Base-by-base conservation (phyloP, 1,139 yeast species). In the Suhomyces anneliseae region DNA sequence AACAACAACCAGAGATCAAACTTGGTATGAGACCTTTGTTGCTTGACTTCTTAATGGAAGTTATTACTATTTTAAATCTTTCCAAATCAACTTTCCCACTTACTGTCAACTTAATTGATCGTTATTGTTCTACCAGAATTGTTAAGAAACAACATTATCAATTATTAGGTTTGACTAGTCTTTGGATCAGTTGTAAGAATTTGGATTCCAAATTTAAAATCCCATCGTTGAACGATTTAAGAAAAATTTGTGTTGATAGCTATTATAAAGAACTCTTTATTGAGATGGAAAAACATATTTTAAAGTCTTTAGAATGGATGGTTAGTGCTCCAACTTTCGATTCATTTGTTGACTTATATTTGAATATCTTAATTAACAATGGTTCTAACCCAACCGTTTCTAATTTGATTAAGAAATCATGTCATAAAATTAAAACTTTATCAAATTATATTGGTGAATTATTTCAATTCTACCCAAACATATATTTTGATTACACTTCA, bases 131-230 rank as follows among this genome's bases (percentile, higher is more conserved):
- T 24, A 71, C 77, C 7, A 62, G 78, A 49, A 72, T 76, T 41
- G 82, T 81, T 47, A 75, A 76, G 59, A 76, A 76, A 51, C 74
- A 73, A 53, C 85, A 82, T 59, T 85, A 81, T 61, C 89, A 85
- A 60, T 68, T 86, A 51, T 69, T 85, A 50, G 92, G 90, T 3
- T 72, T 86, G 50, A 82, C 90, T 27, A 78, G 88, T 52, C 69
- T 87, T 43, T 87, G 93, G 95, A 78, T 85, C 44, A 78, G 87
- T 38, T 81, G 90, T 53, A 87, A 87, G 66, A 84, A 80, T 62
- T 74, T 81, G 64, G 93, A 86, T 61, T 74, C 82, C 47, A 87
- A 87, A 65, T 79, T 79, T 55, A 81, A 81, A 59, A 79, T 84
- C 41, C 88, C 90, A 29, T 70, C 81, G 19, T 64, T 82, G 51